phyloP scores from a whole-genome alignment of 2,329 filamentous ascomycete species.

The Cytospora piceicola region DNA sequence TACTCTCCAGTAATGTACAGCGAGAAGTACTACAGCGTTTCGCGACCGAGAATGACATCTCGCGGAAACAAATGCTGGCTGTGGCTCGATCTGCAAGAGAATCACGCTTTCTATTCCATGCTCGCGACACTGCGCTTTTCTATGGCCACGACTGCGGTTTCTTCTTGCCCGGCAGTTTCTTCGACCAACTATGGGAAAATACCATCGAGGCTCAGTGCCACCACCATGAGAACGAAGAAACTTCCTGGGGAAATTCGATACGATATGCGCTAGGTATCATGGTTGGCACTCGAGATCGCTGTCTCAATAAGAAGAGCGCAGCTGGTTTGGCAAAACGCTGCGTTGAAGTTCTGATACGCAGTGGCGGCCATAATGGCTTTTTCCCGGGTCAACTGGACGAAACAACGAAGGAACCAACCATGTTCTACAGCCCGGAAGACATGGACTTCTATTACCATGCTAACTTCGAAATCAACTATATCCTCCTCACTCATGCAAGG shows the following conservation, averaged over 20 bases:
- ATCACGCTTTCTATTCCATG: conserved; percentile 31
- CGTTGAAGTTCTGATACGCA: neutral
- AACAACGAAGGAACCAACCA: neutral
- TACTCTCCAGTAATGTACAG: conserved; percentile 11
- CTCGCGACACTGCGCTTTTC: conserved; percentile 32
- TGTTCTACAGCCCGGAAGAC: neutral
- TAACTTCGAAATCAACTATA: conserved; percentile 11
- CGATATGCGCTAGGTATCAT: conserved; percentile 25
- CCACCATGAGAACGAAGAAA: conserved; percentile 25
- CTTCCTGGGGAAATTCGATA: conserved; percentile 27
- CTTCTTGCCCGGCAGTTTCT: conserved; percentile 1
- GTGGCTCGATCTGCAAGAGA: conserved; percentile 30
- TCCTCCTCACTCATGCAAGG: conserved; percentile 10
- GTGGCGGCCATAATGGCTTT: conserved; percentile 1
- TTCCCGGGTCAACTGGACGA: neutral
- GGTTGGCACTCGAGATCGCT: neutral
- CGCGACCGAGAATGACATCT: conserved; percentile 27
- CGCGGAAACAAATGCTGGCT: conserved; percentile 29
- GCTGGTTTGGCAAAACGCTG: neutral
- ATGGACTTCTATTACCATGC: conserved; percentile 9
- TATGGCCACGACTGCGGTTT: conserved; percentile 14
- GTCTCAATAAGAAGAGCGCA: neutral
- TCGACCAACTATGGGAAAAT: conserved; percentile 26
- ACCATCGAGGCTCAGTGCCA: conserved; percentile 26
- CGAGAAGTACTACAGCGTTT: conserved; percentile 26